A percentile compares a stretch with the other conserved stretches of the same genome.
Evolutionary conservation across 352 stramenopile genomes (phyloP).

Genomic region (Nothophytophthora sp.): DNA sequence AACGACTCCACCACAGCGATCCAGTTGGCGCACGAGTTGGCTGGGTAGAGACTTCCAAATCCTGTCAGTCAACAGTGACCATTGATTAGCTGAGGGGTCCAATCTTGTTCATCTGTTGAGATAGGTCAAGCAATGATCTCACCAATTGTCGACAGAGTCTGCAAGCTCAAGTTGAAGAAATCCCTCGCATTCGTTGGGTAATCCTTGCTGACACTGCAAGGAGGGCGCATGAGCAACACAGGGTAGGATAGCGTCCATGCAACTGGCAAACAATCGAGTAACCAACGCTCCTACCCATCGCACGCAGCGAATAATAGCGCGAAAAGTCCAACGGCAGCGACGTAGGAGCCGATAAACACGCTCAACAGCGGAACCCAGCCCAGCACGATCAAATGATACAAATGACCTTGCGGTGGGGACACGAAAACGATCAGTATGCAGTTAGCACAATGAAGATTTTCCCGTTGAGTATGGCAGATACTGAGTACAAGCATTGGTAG

Average conservation of each 20-base stretch:
- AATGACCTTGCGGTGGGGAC: constrained; percentile 21
- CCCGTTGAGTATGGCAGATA: too few relatives aligned
- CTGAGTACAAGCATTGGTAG: neutral
- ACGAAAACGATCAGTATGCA: too few relatives aligned
- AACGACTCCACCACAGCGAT: constrained; percentile 53
- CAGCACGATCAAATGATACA: constrained; percentile 58
- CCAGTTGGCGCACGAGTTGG: constrained; percentile 54
- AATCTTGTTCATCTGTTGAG: too few relatives aligned
- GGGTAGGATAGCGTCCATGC: too few relatives aligned
- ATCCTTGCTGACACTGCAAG: constrained; percentile 4
- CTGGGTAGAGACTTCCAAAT: constrained; percentile 49
- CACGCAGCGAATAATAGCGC: constrained; percentile 45
- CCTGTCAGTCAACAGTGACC: too few relatives aligned
- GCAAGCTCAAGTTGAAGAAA: constrained; percentile 65
- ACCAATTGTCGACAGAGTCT: constrained; percentile 66
- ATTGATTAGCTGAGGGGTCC: too few relatives aligned
- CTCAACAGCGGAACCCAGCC: constrained; percentile 43
- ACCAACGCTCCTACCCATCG: constrained; percentile 23
- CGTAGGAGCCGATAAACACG: constrained; percentile 52
- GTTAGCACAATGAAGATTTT: too few relatives aligned
- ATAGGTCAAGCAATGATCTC: too few relatives aligned
- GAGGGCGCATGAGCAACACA: neutral
- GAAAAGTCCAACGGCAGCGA: constrained; percentile 47
- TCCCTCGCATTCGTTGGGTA: constrained; percentile 25
- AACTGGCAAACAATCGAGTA: too few relatives aligned